Evolutionary conservation across 805 yeast species (phyloP).

Genomic region (Pichia deserticola): DNA sequence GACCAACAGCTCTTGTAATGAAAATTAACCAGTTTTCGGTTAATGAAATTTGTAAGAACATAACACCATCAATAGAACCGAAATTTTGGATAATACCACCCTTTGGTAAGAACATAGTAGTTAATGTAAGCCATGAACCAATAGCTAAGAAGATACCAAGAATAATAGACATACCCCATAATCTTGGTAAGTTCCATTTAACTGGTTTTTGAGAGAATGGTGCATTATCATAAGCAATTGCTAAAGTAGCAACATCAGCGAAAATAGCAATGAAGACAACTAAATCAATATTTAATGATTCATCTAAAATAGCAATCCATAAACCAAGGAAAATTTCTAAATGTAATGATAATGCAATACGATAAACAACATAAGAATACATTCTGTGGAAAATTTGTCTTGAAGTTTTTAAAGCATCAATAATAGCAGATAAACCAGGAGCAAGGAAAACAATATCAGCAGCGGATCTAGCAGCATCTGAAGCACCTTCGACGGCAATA

Average conservation of each 20-base stretch:
- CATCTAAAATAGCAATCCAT: conserved; percentile 89
- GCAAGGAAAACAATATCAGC: conserved; percentile 92
- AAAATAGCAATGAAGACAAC: conserved; percentile 93
- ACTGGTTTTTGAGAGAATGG: conserved; percentile 86
- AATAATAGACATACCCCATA: conserved; percentile 88
- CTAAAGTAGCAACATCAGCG: conserved; percentile 93
- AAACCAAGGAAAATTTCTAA: conserved; percentile 89
- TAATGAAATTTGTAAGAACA: conserved; percentile 84
- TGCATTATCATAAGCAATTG: conserved; percentile 80
- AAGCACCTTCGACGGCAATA: conserved; percentile 96
- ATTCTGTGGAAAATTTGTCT: conserved; percentile 97
- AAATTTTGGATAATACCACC: conserved; percentile 93
- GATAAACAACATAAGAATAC: conserved; percentile 94
- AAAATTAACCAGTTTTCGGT: conserved; percentile 95
- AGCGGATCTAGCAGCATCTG: conserved; percentile 93
- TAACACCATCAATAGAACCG: conserved; percentile 83
- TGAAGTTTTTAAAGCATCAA: conserved; percentile 88
- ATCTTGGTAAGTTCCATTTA: conserved; percentile 90
- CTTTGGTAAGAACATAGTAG: conserved; percentile 79
- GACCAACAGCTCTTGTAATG: conserved; percentile 92
- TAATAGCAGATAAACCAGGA: conserved; percentile 89
- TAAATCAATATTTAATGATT: conserved; percentile 75
- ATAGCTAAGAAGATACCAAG: conserved; percentile 76
- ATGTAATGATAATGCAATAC: conserved; percentile 89
- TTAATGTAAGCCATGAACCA: conserved; percentile 87